Evolutionary conservation across 75 land plant genomes (phyloP).

Genomic region (Sequoia sempervirens): DNA sequence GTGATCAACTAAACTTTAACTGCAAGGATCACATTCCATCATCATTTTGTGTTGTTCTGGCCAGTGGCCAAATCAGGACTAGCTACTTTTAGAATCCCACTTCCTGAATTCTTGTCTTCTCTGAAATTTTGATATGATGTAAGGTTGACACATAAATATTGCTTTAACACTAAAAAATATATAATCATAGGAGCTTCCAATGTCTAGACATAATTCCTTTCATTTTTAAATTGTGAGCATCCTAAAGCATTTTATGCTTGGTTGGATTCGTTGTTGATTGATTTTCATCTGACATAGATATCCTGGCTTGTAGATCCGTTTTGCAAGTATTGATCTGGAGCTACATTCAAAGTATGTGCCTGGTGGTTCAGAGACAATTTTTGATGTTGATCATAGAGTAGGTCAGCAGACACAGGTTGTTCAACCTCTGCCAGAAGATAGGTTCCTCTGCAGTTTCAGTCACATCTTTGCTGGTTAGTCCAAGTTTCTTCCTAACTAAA

Average conservation of each 20-base stretch:
- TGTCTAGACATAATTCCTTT: not conserved
- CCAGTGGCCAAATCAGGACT: not conserved
- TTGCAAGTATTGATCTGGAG: slow-evolving; percentile 61
- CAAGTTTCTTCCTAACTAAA: not conserved
- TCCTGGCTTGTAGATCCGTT: slow-evolving; percentile 18
- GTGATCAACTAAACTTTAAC: too few relatives aligned
- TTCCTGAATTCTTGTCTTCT: not conserved
- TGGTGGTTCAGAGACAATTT: slow-evolving; percentile 42
- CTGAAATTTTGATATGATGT: not conserved
- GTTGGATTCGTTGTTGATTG: not conserved
- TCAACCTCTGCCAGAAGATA: slow-evolving; percentile 44
- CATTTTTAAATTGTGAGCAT: not conserved
- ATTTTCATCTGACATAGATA: slow-evolving; percentile 2
- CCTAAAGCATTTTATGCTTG: not conserved
- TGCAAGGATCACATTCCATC: not conserved
- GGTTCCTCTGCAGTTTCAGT: slow-evolving; percentile 57
- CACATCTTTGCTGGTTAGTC: slow-evolving; percentile 59
- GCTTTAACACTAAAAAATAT: not conserved
- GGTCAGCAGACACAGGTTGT: slow-evolving; percentile 40
- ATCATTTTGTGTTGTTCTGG: not conserved
- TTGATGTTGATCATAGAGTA: slow-evolving; percentile 51
- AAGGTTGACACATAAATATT: not conserved
- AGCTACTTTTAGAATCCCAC: not conserved
- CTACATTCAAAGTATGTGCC: slow-evolving; percentile 48
- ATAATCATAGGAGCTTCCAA: not conserved